Conservation (phyloP, 495 filamentous ascomycete genomes). For the Penicillium salamii region DNA sequence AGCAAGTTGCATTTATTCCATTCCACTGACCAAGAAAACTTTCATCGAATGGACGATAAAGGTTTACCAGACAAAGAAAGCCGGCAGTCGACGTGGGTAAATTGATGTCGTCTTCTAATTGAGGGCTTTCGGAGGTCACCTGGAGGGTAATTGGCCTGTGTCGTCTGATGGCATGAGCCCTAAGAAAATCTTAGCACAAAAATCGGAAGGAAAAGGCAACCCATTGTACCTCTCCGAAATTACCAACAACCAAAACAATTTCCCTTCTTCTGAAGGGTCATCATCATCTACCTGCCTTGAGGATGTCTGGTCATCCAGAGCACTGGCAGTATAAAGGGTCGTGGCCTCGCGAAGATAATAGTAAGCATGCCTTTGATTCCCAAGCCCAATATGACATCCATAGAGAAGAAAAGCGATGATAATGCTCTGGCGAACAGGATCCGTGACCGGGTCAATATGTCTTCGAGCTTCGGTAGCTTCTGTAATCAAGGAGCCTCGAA, state of each 20-base stretch:
- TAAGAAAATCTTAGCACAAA: slow-evolving; percentile 18
- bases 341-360: slow-evolving; percentile 70
- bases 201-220: too few relatives aligned
- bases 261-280: slow-evolving; percentile 22
- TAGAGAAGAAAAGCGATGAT: slow-evolving; percentile 72
- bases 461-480: slow-evolving; percentile 68
- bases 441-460: slow-evolving; percentile 63
- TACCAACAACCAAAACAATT: slow-evolving; percentile 71
- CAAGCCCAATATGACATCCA: slow-evolving; percentile 67
- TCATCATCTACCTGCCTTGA: slow-evolving; percentile 26
- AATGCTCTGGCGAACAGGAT: slow-evolving; percentile 58
- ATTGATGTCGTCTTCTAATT: slow-evolving; percentile 44
- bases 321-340: slow-evolving; percentile 50
- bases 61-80: slow-evolving; percentile 61
- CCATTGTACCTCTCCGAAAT: slow-evolving; percentile 60
- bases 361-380: slow-evolving; percentile 70
- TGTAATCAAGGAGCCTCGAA: slow-evolving; percentile 55
- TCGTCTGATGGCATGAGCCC: slow-evolving; percentile 70
- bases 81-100: slow-evolving; percentile 34
- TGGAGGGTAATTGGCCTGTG: slow-evolving; percentile 71
- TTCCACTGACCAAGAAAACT: slow-evolving; percentile 70
- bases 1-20: slow-evolving; percentile 58
- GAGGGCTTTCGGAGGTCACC: slow-evolving; percentile 61
- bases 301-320: slow-evolving; percentile 29
- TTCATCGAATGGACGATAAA: slow-evolving; percentile 74